A percentile compares a stretch with the other conserved stretches of the same genome.
Evolutionary conservation across 2,329 filamentous ascomycete species (phyloP).

Genomic region (Pseudogymnoascus sp.): DNA sequence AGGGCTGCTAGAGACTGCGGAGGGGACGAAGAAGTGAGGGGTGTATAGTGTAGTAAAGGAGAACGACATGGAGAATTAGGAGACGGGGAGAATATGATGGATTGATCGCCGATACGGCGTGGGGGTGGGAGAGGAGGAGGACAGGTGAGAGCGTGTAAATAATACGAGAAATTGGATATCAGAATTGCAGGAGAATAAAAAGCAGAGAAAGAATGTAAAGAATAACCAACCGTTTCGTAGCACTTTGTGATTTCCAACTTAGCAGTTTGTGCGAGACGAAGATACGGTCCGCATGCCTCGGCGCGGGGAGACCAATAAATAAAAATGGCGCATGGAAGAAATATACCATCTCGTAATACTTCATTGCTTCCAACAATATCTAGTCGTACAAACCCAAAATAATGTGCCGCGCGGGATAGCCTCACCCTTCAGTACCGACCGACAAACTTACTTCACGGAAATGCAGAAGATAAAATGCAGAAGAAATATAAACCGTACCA

Average conservation of each 20-base stretch:
- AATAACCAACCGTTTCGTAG: not conserved
- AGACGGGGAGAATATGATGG: not conserved
- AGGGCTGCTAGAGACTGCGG: slow-evolving; percentile 45
- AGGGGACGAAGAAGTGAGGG: not conserved
- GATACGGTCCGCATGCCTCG: not conserved
- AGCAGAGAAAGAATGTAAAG: not conserved
- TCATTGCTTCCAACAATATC: not conserved
- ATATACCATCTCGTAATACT: not conserved
- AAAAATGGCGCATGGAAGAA: not conserved
- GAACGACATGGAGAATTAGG: not conserved
- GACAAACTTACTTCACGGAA: not conserved
- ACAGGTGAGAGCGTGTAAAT: not conserved
- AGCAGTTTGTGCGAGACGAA: not conserved
- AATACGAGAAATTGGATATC: slow-evolving; percentile 9
- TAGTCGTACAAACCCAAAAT: not conserved
- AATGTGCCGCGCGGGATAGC: not conserved
- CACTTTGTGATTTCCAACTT: not conserved
- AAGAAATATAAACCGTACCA: not conserved
- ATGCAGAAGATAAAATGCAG: not conserved
- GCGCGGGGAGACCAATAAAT: not conserved
- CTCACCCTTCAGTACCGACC: not conserved
- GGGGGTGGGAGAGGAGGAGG: not conserved
- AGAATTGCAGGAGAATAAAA: not conserved
- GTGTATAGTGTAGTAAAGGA: not conserved
- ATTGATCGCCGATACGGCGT: slow-evolving; percentile 3